Evolutionary conservation across 768 basidiomycete species (phyloP).

Genomic region (Porpolomopsis calyptriformis): DNA sequence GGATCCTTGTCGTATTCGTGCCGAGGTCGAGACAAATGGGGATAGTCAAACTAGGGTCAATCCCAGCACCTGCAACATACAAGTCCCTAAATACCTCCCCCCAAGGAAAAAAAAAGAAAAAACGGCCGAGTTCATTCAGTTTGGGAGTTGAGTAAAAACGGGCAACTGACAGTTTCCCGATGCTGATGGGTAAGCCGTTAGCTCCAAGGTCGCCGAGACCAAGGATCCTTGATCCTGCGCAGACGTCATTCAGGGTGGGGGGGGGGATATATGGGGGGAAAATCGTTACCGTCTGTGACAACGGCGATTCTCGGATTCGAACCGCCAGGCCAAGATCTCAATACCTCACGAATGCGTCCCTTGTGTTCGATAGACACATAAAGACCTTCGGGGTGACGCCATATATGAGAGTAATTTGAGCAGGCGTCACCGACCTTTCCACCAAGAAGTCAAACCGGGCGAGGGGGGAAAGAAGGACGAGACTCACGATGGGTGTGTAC

Average conservation of each 20-base stretch:
- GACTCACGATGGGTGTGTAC: constrained; percentile 60
- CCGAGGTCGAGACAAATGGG: constrained; percentile 69
- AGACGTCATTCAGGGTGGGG: constrained; percentile 1
- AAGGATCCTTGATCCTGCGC: constrained; percentile 55
- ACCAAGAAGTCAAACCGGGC: neutral
- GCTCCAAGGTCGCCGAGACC: constrained; percentile 48
- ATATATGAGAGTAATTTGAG: constrained; percentile 59
- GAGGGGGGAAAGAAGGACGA: neutral
- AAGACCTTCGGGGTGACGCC: constrained; percentile 50
- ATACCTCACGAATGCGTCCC: constrained; percentile 48
- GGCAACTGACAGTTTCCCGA: constrained; percentile 55
- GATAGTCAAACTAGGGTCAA: constrained; percentile 42
- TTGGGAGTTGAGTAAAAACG: too few relatives aligned
- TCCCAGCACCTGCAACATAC: constrained; percentile 64
- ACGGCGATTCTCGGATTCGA: constrained; percentile 52
- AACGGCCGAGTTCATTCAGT: neutral
- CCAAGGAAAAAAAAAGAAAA: neutral
- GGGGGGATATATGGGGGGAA: constrained; percentile 12
- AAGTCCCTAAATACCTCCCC: constrained; percentile 33
- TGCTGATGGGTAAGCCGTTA: constrained; percentile 48
- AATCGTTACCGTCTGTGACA: constrained; percentile 57
- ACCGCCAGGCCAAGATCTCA: constrained; percentile 40
- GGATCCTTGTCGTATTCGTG: constrained; percentile 52
- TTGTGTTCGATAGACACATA: constrained; percentile 59
- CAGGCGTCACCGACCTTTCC: constrained; percentile 59